Conservation (phyloP, 2,329 filamentous ascomycete species). For the Fonsecaea pugnacius region DNA sequence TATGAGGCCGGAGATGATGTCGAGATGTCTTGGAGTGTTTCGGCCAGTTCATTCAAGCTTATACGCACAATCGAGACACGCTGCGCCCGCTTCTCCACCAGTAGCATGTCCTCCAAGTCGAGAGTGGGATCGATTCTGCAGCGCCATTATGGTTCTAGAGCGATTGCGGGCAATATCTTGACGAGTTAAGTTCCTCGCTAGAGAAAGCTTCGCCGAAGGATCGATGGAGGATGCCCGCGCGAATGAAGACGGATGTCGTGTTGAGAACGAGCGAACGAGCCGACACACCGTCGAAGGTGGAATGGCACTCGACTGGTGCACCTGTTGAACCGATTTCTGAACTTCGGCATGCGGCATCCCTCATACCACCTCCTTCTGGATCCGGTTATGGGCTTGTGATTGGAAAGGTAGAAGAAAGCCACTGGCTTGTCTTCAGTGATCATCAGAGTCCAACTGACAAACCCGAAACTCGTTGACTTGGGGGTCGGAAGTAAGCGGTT, state of each 20-base stretch:
- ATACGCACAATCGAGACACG: neutral
- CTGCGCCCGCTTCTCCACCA: neutral
- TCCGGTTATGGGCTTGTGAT: neutral
- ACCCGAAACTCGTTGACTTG: neutral
- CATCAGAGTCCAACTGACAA: neutral
- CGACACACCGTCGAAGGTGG: neutral
- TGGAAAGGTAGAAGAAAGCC: neutral
- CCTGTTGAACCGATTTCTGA: neutral
- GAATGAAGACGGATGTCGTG: neutral
- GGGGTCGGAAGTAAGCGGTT: neutral
- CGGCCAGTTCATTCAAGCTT: neutral
- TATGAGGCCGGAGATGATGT: neutral
- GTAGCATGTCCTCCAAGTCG: neutral
- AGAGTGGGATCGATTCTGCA: neutral
- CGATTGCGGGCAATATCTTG: neutral
- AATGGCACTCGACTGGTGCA: neutral
- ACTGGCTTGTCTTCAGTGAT: neutral
- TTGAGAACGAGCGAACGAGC: neutral
- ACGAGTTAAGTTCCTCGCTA: neutral
- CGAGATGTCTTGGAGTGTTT: neutral
- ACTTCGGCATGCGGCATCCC: neutral
- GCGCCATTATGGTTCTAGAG: neutral
- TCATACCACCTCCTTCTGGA: neutral
- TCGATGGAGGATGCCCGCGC: neutral
- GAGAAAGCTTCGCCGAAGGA: neutral